Evolutionary conservation across 495 filamentous ascomycete genomes (phyloP).

Genomic region (Mytilinidion resinicola): DNA sequence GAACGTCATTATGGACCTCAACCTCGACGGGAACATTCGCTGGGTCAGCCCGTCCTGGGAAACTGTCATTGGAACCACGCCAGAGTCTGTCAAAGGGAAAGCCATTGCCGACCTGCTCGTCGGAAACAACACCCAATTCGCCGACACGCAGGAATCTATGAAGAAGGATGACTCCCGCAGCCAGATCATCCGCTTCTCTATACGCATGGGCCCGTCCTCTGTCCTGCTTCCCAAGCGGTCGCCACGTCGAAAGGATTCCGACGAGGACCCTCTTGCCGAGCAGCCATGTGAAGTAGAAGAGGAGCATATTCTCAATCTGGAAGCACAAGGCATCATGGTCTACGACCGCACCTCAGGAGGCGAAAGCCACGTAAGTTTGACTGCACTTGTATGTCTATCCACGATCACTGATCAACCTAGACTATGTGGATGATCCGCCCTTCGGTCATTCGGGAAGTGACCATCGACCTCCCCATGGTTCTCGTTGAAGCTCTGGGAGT

Average conservation of each 20-base stretch:
- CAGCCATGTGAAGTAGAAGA: slow-evolving; percentile 39
- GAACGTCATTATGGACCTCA: slow-evolving; percentile 91
- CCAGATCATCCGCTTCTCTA: slow-evolving; percentile 80
- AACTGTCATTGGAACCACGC: slow-evolving; percentile 77
- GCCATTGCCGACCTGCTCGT: slow-evolving; percentile 75
- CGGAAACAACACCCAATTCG: slow-evolving; percentile 70
- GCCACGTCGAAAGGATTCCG: slow-evolving; percentile 16
- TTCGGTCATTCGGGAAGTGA: slow-evolving; percentile 82
- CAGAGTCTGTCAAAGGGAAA: slow-evolving; percentile 66
- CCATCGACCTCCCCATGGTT: slow-evolving; percentile 85
- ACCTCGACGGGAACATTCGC: slow-evolving; percentile 76
- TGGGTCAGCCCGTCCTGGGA: slow-evolving; percentile 98
- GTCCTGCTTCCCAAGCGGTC: slow-evolving; percentile 49
- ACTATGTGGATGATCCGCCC: slow-evolving; percentile 99
- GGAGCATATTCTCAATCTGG: slow-evolving; percentile 63
- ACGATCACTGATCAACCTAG: slow-evolving; percentile 39
- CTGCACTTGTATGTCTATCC: background rate
- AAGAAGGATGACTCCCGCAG: slow-evolving; percentile 88
- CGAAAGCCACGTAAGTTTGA: slow-evolving; percentile 74
- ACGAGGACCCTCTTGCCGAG: slow-evolving; percentile 34
- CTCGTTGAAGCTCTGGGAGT: slow-evolving; percentile 91
- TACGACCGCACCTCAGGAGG: slow-evolving; percentile 83
- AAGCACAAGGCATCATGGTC: slow-evolving; percentile 96
- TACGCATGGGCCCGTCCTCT: slow-evolving; percentile 67
- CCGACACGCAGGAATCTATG: slow-evolving; percentile 78